phyloP scores from a whole-genome alignment of 306 rosid species.

The Lablab purpureus region DNA sequence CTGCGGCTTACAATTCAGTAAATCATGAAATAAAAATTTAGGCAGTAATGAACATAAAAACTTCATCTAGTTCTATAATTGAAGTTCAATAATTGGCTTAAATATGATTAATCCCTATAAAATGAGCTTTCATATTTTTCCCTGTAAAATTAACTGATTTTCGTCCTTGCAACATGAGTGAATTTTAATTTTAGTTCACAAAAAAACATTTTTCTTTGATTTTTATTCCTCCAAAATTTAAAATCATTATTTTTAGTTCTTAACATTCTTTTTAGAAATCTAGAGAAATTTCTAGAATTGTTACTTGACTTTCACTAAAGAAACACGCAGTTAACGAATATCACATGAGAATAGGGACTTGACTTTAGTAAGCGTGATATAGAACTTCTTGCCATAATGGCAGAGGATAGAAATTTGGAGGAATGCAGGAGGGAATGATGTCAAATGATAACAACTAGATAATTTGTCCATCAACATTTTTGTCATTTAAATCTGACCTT shows the following conservation, averaged over 20 bases:
- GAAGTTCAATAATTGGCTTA: conserved; percentile 12
- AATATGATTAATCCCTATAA: too few relatives aligned
- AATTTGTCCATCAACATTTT: conserved; percentile 6
- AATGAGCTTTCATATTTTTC: too few relatives aligned
- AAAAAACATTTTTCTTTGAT: too few relatives aligned
- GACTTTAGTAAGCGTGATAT: background rate
- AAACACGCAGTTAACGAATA: too few relatives aligned
- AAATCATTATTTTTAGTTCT: too few relatives aligned
- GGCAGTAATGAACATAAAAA: conserved; percentile 1
- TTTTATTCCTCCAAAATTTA: too few relatives aligned
- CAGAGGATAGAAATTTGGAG: conserved; percentile 23
- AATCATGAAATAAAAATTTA: conserved; percentile 28
- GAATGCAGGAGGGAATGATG: background rate
- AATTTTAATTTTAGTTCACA: too few relatives aligned
- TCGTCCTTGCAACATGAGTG: too few relatives aligned
- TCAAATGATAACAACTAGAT: conserved; percentile 6
- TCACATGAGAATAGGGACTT: background rate
- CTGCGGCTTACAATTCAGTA: conserved; percentile 14
- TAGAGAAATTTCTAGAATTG: too few relatives aligned
- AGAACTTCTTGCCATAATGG: conserved; percentile 30
- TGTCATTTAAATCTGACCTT: conserved; percentile 66
- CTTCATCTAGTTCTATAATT: conserved; percentile 12
- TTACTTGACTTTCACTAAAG: too few relatives aligned
- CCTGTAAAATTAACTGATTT: too few relatives aligned
- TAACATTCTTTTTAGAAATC: too few relatives aligned